These are phyloP conservation scores for Aspergillus sclerotioniger DNA, from an alignment of 495 filamentous ascomycete species.

Conservation along the genomic window DNA sequence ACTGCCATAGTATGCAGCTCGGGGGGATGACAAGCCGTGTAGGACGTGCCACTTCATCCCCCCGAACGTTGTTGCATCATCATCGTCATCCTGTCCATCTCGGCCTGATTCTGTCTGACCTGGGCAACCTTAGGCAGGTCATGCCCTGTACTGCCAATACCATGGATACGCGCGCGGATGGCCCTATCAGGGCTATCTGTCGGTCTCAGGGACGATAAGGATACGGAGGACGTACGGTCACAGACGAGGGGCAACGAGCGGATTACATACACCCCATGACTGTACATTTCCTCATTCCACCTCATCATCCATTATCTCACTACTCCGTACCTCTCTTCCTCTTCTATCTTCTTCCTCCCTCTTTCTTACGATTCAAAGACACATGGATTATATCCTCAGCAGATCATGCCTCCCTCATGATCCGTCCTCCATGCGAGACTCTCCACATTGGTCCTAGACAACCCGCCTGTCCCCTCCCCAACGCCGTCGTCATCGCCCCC, in stretches of 20 bases:
- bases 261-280: conserved; percentile 3
- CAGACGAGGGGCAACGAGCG: conserved; percentile 8
- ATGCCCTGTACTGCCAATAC: background rate
- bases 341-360: background rate
- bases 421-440: conserved; percentile 5
- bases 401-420: conserved; percentile 18
- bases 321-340: conserved; percentile 10
- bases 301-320: background rate
- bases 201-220: background rate
- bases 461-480: conserved; percentile 4
- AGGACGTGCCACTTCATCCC: background rate
- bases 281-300: background rate
- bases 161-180: background rate
- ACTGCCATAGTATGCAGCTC: too few species aligned
- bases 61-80: background rate
- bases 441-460: conserved; percentile 1
- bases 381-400: background rate
- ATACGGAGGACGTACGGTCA: background rate
- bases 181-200: background rate
- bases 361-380: background rate
- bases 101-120: background rate
- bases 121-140: too few species aligned
- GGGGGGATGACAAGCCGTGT: background rate
- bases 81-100: background rate
- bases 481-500: conserved; percentile 6